Evolutionary conservation across 2,329 filamentous ascomycete species (phyloP).

Genomic region (Parafenestella ontariensis): DNA sequence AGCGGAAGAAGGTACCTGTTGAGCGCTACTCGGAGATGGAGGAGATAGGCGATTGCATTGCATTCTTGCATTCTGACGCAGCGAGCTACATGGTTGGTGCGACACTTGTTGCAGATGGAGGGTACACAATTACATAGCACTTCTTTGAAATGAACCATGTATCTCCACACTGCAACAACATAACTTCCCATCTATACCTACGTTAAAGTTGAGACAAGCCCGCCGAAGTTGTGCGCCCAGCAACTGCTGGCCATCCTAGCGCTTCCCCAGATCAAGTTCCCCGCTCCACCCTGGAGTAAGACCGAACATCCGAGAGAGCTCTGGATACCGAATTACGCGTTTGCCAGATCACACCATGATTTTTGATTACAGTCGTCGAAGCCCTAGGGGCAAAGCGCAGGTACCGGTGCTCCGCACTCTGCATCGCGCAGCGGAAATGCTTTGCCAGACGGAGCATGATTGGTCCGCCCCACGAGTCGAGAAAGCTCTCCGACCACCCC

Average conservation of each 20-base stretch:
- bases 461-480: conserved; percentile 14
- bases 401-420: background rate
- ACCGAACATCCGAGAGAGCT: background rate
- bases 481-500: background rate
- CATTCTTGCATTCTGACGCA: conserved; percentile 75
- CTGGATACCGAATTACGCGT: background rate
- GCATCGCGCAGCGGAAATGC: conserved; percentile 16
- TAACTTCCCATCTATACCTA: background rate
- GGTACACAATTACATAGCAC: conserved; percentile 31
- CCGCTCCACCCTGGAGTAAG: background rate
- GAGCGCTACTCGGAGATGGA: conserved; percentile 61
- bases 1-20: conserved; percentile 53
- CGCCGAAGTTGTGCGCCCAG: background rate
- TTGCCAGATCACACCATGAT: background rate
- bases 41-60: conserved; percentile 74
- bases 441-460: conserved; percentile 14
- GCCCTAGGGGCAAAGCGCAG: background rate
- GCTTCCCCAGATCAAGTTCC: background rate
- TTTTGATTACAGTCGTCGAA: background rate
- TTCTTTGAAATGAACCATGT: background rate
- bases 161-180: background rate
- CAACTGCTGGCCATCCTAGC: background rate
- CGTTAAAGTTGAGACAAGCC: background rate
- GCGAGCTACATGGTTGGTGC: conserved; percentile 74
- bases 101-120: conserved; percentile 70